phyloP scores from a whole-genome alignment of 257 asterid species.

The Nicotiana undulata region DNA sequence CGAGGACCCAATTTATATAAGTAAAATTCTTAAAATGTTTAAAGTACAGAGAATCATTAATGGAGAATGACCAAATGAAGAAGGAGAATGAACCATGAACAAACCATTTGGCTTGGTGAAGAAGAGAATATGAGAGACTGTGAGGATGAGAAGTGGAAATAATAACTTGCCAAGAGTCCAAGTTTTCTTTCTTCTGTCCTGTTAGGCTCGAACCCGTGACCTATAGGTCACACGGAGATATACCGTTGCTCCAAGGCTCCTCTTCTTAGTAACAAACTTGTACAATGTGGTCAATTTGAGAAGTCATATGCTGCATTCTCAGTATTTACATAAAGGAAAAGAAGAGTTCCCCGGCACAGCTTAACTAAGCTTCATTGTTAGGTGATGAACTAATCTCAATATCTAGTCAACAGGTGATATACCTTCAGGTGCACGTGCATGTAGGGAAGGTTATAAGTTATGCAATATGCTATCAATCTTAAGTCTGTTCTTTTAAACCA shows the following conservation, averaged over 20 bases:
- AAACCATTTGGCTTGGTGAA: neutral
- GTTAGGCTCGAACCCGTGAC: too few species aligned
- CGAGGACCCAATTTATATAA: neutral
- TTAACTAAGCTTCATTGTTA: neutral
- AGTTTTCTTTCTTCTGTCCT: too few species aligned
- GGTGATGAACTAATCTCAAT: too few species aligned
- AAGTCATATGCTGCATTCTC: neutral
- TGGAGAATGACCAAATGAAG: neutral
- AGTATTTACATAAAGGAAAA: too few species aligned
- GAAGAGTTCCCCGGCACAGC: neutral
- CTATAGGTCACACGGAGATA: too few species aligned
- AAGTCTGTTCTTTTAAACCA: too few species aligned
- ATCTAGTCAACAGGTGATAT: too few species aligned
- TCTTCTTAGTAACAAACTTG: neutral
- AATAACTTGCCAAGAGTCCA: too few species aligned
- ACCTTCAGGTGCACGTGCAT: too few species aligned
- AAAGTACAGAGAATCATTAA: neutral
- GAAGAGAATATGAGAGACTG: neutral
- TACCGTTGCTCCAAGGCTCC: too few species aligned
- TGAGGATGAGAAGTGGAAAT: neutral
- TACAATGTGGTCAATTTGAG: neutral
- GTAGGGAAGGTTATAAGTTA: too few species aligned
- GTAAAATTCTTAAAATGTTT: neutral
- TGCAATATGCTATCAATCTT: too few species aligned
- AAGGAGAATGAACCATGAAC: neutral